Base-by-base conservation (phyloP, 139 green algal species). In the Mychonastes homosphaera region DNA sequence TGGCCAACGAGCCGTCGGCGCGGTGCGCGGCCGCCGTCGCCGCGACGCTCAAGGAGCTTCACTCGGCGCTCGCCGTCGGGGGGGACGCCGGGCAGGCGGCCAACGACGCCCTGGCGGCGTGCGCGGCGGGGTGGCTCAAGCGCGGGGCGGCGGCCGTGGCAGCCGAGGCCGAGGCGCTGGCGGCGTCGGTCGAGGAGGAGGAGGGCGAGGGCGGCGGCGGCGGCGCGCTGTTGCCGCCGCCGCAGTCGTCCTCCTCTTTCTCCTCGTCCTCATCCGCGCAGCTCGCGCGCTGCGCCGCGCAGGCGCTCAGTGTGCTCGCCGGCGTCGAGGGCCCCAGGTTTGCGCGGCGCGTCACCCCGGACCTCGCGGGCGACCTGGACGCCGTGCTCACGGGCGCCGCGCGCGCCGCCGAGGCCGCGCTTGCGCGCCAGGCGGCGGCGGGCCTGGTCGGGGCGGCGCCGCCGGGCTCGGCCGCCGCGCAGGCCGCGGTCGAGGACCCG, bases 1-100 rank as follows among this genome's bases (percentile, higher is more conserved):
- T 96, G 5, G 87, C 87, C 15, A 85, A 78, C 33, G 89, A 97
- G 43, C 36, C 70, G 5, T 73, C 72, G 24, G 56, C 73, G 56
- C 66, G 70, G 34, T 79, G 71, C 49, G 69, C 83, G 9, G 40
- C 61, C 29, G 61, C 65, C 18, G 75, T 78, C 15, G 84, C 65
- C 2, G 70, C 65, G 1, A 64, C 69, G 8, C 29, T 90, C 28
- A 53, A 54, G 29, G 34, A 63, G 18, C 79, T 95, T 53, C 66
- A 94, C 57, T 41, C 49, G 32, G 61, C 72, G 3, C 59, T 80
- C 38, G 39, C 55, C 16, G 7, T 67, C 12, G 38, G 53, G 15
- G 51, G 58, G 41, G 57, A 67, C 19, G 80, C 85, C 58, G 45
- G 53, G 30, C 65, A 83, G 6, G 73, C 70, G 0, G 52, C 26